These are phyloP conservation scores for Quercus cerris DNA, from an alignment of 306 rosid species.

Conservation along the genomic window DNA sequence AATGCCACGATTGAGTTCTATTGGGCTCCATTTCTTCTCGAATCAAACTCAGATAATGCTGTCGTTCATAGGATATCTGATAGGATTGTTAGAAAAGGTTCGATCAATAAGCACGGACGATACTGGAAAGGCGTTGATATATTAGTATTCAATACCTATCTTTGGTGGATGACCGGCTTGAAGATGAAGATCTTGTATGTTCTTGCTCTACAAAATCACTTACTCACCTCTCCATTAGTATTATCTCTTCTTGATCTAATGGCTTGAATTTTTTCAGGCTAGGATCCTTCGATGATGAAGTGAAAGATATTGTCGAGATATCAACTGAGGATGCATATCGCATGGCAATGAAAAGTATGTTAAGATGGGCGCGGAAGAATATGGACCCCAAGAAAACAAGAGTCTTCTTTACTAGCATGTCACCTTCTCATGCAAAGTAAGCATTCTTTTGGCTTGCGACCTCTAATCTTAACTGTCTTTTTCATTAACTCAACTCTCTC, in stretches of 20 bases:
- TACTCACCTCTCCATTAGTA: neutral
- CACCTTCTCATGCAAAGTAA: slow-evolving; percentile 89
- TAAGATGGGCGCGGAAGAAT: slow-evolving; percentile 83
- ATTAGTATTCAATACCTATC: slow-evolving; percentile 81
- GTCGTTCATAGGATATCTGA: slow-evolving; percentile 72
- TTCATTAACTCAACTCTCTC: neutral
- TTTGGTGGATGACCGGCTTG: slow-evolving; percentile 98
- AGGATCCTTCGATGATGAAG: slow-evolving; percentile 83
- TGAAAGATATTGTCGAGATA: slow-evolving; percentile 57
- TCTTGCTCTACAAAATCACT: neutral
- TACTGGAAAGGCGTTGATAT: slow-evolving; percentile 89
- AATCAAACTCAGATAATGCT: slow-evolving; percentile 84
- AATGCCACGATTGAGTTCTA: slow-evolving; percentile 97
- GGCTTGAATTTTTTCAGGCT: slow-evolving; percentile 39
- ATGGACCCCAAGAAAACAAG: slow-evolving; percentile 84
- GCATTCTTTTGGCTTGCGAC: neutral
- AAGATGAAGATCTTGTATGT: slow-evolving; percentile 76
- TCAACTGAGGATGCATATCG: slow-evolving; percentile 89
- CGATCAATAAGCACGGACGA: slow-evolving; percentile 79
- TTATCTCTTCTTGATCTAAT: neutral
- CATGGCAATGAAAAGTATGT: slow-evolving; percentile 90
- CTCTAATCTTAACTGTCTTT: too few relatives aligned
- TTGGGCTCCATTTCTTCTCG: slow-evolving; percentile 96
- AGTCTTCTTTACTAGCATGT: slow-evolving; percentile 98
- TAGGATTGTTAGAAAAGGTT: slow-evolving; percentile 81